Conservation (phyloP, 73 alveolate species). For the Tetrahymena elliotti region DNA sequence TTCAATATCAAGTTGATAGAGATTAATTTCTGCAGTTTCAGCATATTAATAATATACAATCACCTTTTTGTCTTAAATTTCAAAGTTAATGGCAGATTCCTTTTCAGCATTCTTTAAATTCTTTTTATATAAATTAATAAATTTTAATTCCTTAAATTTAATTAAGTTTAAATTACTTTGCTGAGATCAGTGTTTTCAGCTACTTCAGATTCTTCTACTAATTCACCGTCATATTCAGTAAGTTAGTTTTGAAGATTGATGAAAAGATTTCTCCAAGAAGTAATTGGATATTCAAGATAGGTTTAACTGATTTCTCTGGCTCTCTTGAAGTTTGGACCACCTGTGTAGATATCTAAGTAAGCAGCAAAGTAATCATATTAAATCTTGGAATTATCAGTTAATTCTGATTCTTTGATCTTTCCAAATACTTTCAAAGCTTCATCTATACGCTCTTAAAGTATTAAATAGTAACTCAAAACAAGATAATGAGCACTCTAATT, state of each 20-base stretch:
- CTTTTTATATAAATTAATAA: not conserved
- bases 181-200: not conserved
- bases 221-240: constrained; percentile 58
- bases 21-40: constrained; percentile 39
- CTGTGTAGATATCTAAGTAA: constrained; percentile 56
- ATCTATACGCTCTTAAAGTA: constrained; percentile 33
- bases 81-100: constrained; percentile 54
- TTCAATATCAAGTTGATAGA: constrained; percentile 71
- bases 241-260: constrained; percentile 58
- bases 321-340: constrained; percentile 52
- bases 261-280: constrained; percentile 70
- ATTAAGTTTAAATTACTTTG: not conserved
- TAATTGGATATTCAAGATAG: constrained; percentile 75
- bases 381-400: constrained; percentile 8
- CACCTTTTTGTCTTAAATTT: constrained; percentile 38
- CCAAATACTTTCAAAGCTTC: constrained; percentile 23
- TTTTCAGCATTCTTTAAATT: constrained; percentile 46
- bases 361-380: constrained; percentile 68
- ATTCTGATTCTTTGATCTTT: not conserved
- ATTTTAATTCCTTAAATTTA: not conserved
- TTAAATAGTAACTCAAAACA: constrained; percentile 14
- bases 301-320: constrained; percentile 61
- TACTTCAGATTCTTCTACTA: constrained; percentile 29
- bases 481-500: not conserved
- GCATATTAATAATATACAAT: constrained; percentile 50